These are phyloP conservation scores for Cetradonia linearis DNA, from an alignment of 495 filamentous ascomycete genomes.

Conservation along the genomic window DNA sequence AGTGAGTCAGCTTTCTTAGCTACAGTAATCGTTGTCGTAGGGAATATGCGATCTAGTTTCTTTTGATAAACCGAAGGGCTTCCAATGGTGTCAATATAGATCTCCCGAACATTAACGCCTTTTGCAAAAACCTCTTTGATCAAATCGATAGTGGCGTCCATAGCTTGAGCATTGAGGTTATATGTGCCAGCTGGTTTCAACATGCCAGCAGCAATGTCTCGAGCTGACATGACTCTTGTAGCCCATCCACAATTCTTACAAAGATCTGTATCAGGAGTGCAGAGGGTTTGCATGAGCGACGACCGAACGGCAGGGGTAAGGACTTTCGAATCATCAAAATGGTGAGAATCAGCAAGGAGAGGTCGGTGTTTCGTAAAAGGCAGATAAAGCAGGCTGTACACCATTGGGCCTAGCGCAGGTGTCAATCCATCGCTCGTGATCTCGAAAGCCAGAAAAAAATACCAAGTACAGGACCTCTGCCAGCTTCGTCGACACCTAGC, in stretches of 20 bases:
- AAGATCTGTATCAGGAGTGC: conserved; percentile 54
- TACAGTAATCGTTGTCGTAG: conserved; percentile 69
- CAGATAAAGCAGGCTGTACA: conserved; percentile 85
- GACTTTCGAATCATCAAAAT: conserved; percentile 88
- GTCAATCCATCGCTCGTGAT: neutral
- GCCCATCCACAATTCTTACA: conserved; percentile 70
- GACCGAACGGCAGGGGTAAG: conserved; percentile 65
- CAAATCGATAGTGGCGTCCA: conserved; percentile 85
- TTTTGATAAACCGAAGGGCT: conserved; percentile 70
- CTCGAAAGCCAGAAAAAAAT: neutral
- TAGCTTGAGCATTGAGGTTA: conserved; percentile 95
- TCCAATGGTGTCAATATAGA: conserved; percentile 94
- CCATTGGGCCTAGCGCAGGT: conserved; percentile 62
- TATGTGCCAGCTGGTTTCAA: conserved; percentile 58
- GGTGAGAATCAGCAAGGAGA: conserved; percentile 63
- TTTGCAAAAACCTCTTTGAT: conserved; percentile 63
- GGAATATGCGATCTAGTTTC: conserved; percentile 76
- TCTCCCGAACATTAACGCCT: conserved; percentile 71
- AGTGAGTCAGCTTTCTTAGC: conserved; percentile 92
- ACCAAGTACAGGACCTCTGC: conserved; percentile 82
- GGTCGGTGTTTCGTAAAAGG: conserved; percentile 55
- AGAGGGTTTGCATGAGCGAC: conserved; percentile 63
- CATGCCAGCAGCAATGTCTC: conserved; percentile 75
- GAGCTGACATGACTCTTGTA: conserved; percentile 66
- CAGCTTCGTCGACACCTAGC: conserved; percentile 91